phyloP scores from a whole-genome alignment of 78 protist species.

The Cavenderia fasciculata region DNA sequence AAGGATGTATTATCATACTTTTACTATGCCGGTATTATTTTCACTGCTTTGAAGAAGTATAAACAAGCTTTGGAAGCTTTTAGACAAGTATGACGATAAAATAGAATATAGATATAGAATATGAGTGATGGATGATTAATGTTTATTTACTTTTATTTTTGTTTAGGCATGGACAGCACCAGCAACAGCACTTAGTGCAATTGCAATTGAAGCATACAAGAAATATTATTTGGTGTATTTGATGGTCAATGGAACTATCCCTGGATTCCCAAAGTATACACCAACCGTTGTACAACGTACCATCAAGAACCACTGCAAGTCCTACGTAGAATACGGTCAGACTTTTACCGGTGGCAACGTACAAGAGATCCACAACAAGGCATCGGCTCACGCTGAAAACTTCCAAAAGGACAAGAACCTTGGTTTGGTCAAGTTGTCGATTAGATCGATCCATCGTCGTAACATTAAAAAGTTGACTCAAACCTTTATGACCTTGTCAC shows the following conservation, averaged over 20 bases:
- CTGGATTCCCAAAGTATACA: conserved; percentile 71
- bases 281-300: conserved; percentile 67
- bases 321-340: conserved; percentile 64
- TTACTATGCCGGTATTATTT: conserved; percentile 91
- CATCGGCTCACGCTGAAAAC: conserved; percentile 21
- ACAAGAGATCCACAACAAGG: conserved; percentile 5
- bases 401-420: conserved; percentile 81
- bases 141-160: background rate
- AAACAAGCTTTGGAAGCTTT: conserved; percentile 73
- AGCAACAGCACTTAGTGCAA: conserved; percentile 79
- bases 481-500: conserved; percentile 88
- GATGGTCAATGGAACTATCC: conserved; percentile 56
- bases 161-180: conserved; percentile 82
- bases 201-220: conserved; percentile 89
- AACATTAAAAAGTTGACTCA: conserved; percentile 83
- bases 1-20: conserved; percentile 82
- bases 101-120: too few species aligned
- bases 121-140: too few species aligned
- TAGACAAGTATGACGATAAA: conserved; percentile 28
- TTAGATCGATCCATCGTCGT: conserved; percentile 64
- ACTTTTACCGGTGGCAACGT: background rate
- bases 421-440: conserved; percentile 80
- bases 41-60: conserved; percentile 81
- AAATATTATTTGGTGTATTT: conserved; percentile 73
- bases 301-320: conserved; percentile 59